phyloP scores from a whole-genome alignment of 2,329 filamentous ascomycete species.

The Fusarium circinatum region DNA sequence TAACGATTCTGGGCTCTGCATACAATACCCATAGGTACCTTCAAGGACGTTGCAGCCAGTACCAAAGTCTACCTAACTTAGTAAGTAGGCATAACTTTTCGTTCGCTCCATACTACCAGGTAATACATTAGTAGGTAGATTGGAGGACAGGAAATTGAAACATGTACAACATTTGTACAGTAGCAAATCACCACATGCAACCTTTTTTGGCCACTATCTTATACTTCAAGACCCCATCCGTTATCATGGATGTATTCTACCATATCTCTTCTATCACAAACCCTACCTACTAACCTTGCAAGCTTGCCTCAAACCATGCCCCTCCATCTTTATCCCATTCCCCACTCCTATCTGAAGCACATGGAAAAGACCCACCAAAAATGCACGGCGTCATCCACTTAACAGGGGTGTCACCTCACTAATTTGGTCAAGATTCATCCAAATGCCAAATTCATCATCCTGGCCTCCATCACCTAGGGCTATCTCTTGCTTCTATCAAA shows the following conservation, averaged over 20 bases:
- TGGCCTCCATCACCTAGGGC: conserved; percentile 2
- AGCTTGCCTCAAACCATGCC: conserved; percentile 5
- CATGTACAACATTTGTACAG: too few species aligned
- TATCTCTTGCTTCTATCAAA: conserved; percentile 5
- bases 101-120: not conserved
- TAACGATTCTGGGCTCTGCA: not conserved
- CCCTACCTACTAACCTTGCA: not conserved
- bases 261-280: not conserved
- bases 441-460: conserved; percentile 36
- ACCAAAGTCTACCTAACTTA: not conserved
- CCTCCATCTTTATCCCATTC: conserved; percentile 16
- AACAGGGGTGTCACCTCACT: conserved; percentile 20
- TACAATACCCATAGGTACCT: not conserved
- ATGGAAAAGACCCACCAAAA: conserved; percentile 19
- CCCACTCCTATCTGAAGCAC: conserved; percentile 11
- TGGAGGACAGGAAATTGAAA: not conserved
- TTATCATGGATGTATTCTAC: not conserved
- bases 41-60: not conserved
- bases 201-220: not conserved
- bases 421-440: conserved; percentile 25
- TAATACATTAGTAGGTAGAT: not conserved
- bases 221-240: not conserved
- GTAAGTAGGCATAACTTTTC: not conserved
- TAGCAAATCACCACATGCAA: not conserved
- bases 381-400: conserved; percentile 36